Conservation (phyloP, 305 asterid species). For the Ilex paraguariensis region DNA sequence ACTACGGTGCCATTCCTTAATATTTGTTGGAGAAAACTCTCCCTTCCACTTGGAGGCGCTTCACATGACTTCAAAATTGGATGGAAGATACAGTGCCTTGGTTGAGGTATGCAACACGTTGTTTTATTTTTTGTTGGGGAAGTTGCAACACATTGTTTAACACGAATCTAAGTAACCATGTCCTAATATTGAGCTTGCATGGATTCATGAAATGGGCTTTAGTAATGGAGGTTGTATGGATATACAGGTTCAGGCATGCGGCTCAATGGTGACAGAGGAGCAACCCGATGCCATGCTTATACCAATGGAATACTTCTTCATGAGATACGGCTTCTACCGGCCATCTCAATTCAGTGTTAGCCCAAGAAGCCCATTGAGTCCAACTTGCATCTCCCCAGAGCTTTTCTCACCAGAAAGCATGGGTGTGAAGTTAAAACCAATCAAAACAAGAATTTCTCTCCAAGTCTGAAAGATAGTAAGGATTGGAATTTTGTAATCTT, state of each 20-base stretch:
- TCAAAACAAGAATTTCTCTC: conserved; percentile 61
- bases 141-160: background rate
- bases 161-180: background rate
- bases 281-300: conserved; percentile 93
- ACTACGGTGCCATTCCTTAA: conserved; percentile 73
- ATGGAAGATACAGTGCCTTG: conserved; percentile 89
- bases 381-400: conserved; percentile 87
- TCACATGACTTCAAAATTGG: conserved; percentile 91
- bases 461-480: conserved; percentile 32
- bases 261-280: conserved; percentile 93
- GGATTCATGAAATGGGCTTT: background rate
- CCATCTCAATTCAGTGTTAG: conserved; percentile 67
- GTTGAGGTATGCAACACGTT: conserved; percentile 59
- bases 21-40: conserved; percentile 87
- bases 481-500: too few species aligned
- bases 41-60: conserved; percentile 88
- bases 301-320: conserved; percentile 86
- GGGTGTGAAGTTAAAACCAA: conserved; percentile 94
- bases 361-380: conserved; percentile 96
- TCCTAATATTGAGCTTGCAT: background rate
- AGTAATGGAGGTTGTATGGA: conserved; percentile 1
- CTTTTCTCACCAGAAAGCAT: conserved; percentile 98
- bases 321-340: conserved; percentile 82
- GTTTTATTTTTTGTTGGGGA: background rate
- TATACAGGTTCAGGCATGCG: conserved; percentile 88